A percentile compares a stretch with the other conserved stretches of the same genome.
Conservation (phyloP, 192 early-diverging fungal species). For the Coemansia sp. region DNA sequence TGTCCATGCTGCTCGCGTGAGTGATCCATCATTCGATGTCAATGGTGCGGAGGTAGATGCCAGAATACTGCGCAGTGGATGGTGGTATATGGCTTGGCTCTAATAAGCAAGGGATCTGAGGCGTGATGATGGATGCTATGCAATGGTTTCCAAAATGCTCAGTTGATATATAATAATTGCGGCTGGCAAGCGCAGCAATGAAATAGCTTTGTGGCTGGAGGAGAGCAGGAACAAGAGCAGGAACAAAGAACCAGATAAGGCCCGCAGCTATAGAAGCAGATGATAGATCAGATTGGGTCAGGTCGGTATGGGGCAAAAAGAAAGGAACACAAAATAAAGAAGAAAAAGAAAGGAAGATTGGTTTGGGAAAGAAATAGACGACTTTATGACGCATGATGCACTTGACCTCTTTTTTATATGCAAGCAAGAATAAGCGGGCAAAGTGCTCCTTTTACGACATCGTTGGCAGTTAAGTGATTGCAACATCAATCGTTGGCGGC, state of each 20-base stretch:
- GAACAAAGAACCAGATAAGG: neutral
- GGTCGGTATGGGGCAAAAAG: neutral
- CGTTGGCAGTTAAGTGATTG: neutral
- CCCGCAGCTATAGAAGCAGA: too few species aligned
- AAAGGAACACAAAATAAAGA: neutral
- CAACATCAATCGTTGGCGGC: neutral
- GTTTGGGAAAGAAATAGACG: neutral
- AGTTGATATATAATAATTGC: neutral
- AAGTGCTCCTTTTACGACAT: too few species aligned
- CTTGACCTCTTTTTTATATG: too few species aligned
- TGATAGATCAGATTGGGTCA: too few species aligned
- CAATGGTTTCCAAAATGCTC: neutral
- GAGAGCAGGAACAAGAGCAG: neutral
- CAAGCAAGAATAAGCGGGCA: too few species aligned
- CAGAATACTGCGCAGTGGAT: neutral
- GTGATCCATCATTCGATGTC: slow-evolving; percentile 31
- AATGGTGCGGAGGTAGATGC: neutral
- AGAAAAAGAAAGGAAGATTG: neutral
- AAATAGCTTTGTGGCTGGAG: neutral
- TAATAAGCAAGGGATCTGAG: neutral
- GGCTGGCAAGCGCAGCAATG: neutral
- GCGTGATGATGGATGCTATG: neutral
- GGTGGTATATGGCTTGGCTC: neutral
- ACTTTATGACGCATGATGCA: too few species aligned
- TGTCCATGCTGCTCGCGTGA: slow-evolving; percentile 43